Conservation (phyloP, 345 rosid species). For the Moricandia arvensis region DNA sequence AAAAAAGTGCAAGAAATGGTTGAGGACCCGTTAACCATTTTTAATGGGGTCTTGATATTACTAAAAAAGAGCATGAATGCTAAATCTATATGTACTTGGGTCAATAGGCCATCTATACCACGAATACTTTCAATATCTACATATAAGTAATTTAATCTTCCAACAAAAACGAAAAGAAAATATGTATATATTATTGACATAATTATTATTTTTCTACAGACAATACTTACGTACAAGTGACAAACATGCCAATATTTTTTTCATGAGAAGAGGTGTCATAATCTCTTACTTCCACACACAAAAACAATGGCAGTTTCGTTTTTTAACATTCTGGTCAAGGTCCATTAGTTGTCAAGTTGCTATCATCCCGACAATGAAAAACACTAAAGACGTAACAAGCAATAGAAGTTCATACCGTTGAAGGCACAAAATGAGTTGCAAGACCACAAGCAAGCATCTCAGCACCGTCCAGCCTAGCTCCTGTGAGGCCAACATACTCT, state of each 20-base stretch:
- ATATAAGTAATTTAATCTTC: background rate
- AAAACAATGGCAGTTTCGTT: too few species aligned
- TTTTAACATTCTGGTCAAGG: too few species aligned
- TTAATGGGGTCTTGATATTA: background rate
- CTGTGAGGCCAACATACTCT: constrained; percentile 76
- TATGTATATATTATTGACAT: too few species aligned
- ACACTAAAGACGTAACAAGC: background rate
- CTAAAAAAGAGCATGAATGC: too few species aligned
- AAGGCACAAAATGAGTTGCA: constrained; percentile 80
- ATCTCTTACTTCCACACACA: too few species aligned
- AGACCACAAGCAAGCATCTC: constrained; percentile 91
- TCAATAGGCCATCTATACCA: too few species aligned
- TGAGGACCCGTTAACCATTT: background rate
- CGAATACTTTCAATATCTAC: background rate
- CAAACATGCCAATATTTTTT: background rate
- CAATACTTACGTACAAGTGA: too few species aligned
- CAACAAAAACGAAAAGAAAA: too few species aligned
- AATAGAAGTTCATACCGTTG: constrained; percentile 42
- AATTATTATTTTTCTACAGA: too few species aligned
- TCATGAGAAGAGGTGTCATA: background rate
- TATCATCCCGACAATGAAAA: background rate
- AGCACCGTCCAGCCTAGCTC: constrained; percentile 73
- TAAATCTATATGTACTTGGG: too few species aligned
- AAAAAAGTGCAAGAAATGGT: background rate
- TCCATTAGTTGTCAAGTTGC: too few species aligned